These are phyloP conservation scores for Bryoglossum gracile DNA, from an alignment of 495 filamentous ascomycete genomes.

Conservation along the genomic window DNA sequence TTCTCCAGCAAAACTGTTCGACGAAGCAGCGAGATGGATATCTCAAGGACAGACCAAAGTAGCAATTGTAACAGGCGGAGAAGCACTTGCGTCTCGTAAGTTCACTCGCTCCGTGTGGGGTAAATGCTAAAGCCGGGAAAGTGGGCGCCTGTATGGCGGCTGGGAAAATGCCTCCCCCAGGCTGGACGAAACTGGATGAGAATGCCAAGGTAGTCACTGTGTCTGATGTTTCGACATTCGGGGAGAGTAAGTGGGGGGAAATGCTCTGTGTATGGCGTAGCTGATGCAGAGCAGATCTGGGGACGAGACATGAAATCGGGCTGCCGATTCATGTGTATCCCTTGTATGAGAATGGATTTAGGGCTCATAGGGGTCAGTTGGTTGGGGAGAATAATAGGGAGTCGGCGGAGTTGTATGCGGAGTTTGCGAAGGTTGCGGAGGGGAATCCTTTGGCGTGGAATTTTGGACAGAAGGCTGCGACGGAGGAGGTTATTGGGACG, in stretches of 20 bases:
- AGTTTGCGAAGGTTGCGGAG: slow-evolving; percentile 41
- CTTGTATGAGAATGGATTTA: slow-evolving; percentile 45
- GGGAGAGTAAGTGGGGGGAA: slow-evolving; percentile 28
- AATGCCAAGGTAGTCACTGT: slow-evolving; percentile 28
- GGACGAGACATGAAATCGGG: slow-evolving; percentile 39
- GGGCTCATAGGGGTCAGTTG: slow-evolving; percentile 42
- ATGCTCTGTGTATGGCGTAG: neutral
- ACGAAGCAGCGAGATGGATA: slow-evolving; percentile 47
- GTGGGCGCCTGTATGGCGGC: slow-evolving; percentile 30
- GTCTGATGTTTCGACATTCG: slow-evolving; percentile 27
- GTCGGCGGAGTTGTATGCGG: slow-evolving; percentile 40
- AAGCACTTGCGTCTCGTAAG: slow-evolving; percentile 48
- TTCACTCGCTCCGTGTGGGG: slow-evolving; percentile 20
- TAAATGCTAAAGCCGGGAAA: slow-evolving; percentile 18
- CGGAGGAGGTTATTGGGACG: slow-evolving; percentile 33
- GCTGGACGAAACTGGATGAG: slow-evolving; percentile 37
- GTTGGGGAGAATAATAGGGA: slow-evolving; percentile 41
- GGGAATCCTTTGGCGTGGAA: slow-evolving; percentile 40
- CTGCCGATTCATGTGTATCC: slow-evolving; percentile 49
- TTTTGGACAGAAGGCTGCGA: slow-evolving; percentile 33
- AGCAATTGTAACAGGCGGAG: slow-evolving; percentile 47
- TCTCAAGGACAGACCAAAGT: slow-evolving; percentile 38
- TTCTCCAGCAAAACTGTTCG: slow-evolving; percentile 45
- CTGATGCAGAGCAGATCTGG: slow-evolving; percentile 28
- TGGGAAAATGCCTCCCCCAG: slow-evolving; percentile 38